phyloP scores from a whole-genome alignment of 148 eudicot genomes.

The Silene uniflora region DNA sequence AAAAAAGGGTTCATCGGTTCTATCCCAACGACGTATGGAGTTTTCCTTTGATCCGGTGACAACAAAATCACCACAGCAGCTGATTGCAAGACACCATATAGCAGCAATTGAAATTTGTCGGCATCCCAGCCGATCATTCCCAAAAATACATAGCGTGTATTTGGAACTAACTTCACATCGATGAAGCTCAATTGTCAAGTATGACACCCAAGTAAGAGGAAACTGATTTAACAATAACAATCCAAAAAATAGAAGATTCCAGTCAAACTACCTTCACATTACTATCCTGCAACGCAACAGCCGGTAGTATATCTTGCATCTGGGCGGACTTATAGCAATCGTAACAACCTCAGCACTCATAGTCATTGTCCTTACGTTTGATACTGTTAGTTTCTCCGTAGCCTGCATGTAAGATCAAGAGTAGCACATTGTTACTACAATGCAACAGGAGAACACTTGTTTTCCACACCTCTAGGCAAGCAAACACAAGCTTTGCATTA shows the following conservation, averaged over 20 bases:
- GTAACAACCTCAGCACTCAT: constrained; percentile 81
- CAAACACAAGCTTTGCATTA: not conserved
- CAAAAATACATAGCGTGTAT: constrained; percentile 94
- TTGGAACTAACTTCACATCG: constrained; percentile 87
- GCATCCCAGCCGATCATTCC: constrained; percentile 99
- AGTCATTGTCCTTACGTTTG: constrained; percentile 57
- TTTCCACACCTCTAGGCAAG: not conserved
- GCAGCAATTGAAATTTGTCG: constrained; percentile 92
- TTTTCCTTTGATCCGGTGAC: constrained; percentile 96
- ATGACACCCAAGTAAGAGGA: not conserved
- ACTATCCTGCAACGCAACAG: constrained; percentile 79
- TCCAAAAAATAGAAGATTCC: not conserved
- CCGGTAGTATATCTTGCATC: constrained; percentile 83
- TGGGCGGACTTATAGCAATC: constrained; percentile 62
- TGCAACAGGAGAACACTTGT: not conserved
- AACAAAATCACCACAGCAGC: constrained; percentile 90
- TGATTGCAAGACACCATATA: constrained; percentile 85
- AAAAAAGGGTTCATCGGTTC: constrained; percentile 93
- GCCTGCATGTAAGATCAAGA: constrained; percentile 40
- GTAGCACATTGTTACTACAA: constrained; percentile 6
- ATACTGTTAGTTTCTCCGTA: constrained; percentile 49
- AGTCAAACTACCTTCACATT: constrained; percentile 62
- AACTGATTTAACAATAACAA: not conserved
- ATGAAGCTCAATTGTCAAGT: constrained; percentile 31
- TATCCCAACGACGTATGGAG: constrained; percentile 94